Evolutionary conservation across 495 filamentous ascomycete species (phyloP).

Genomic region (Penicillium fimorum): DNA sequence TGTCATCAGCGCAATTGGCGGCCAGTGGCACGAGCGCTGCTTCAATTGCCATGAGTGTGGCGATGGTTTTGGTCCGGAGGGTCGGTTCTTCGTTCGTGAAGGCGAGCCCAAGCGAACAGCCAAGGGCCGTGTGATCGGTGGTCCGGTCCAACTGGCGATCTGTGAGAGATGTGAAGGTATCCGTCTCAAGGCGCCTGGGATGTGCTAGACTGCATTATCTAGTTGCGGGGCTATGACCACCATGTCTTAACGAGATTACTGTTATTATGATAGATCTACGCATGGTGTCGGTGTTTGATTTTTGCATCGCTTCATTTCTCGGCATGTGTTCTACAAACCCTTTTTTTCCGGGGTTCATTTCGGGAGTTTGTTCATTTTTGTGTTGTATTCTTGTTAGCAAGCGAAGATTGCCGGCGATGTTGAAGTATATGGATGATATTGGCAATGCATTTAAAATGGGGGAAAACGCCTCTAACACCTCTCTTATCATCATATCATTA

Average conservation of each 20-base stretch:
- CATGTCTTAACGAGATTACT: slow-evolving; percentile 23
- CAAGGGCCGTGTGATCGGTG: slow-evolving; percentile 49
- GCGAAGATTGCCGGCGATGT: slow-evolving; percentile 14
- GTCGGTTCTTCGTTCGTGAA: slow-evolving; percentile 62
- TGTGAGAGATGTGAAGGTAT: slow-evolving; percentile 65
- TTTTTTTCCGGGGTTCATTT: slow-evolving; percentile 4
- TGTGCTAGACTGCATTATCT: slow-evolving; percentile 29
- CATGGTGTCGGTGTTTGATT: slow-evolving; percentile 17
- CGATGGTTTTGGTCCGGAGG: slow-evolving; percentile 57
- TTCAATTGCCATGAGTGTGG: slow-evolving; percentile 79
- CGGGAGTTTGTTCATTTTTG: background rate
- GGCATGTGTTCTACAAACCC: slow-evolving; percentile 1
- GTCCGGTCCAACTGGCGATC: slow-evolving; percentile 51
- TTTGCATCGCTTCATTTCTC: slow-evolving; percentile 12
- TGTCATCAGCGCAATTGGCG: slow-evolving; percentile 81
- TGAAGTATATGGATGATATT: background rate
- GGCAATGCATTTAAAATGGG: slow-evolving; percentile 20
- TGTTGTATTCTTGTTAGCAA: slow-evolving; percentile 10
- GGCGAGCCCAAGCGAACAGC: slow-evolving; percentile 52
- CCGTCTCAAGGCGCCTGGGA: slow-evolving; percentile 56
- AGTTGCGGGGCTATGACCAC: slow-evolving; percentile 2
- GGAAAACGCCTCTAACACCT: slow-evolving; percentile 19
- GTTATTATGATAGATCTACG: slow-evolving; percentile 23
- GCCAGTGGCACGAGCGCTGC: slow-evolving; percentile 91
- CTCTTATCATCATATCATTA: slow-evolving; percentile 7